Conservation (phyloP, 2,329 filamentous ascomycete genomes). For the Pyricularia pennisetigena region DNA sequence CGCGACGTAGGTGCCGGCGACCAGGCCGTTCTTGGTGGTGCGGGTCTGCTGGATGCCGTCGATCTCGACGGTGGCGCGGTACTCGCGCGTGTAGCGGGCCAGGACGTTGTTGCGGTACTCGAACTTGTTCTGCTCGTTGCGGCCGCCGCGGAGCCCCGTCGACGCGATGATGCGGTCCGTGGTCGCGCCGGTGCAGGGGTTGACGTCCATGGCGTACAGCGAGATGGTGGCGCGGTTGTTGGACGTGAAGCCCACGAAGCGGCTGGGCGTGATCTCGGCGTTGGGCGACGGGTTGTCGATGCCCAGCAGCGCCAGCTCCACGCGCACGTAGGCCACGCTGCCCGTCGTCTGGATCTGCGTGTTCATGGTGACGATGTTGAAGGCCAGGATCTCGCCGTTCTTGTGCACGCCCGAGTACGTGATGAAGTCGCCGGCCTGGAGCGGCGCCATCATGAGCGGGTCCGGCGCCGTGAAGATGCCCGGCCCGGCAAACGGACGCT, state of each 20-base stretch:
- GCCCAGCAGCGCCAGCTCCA: constrained; percentile 23
- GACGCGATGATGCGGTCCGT: constrained; percentile 23
- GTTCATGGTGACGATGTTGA: constrained; percentile 25
- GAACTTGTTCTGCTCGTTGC: constrained; percentile 25
- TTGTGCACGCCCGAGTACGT: constrained; percentile 21
- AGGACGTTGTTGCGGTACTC: constrained; percentile 23
- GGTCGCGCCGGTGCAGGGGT: constrained; percentile 24
- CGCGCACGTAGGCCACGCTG: constrained; percentile 22
- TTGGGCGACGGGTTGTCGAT: constrained; percentile 24
- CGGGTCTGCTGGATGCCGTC: constrained; percentile 19
- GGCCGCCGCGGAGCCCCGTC: constrained; percentile 19
- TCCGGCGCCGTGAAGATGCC: constrained; percentile 24
- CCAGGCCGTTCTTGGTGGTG: constrained; percentile 22
- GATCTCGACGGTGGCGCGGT: constrained; percentile 21
- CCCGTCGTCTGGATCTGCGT: constrained; percentile 23
- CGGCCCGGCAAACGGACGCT: constrained; percentile 21
- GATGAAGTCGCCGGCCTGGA: constrained; percentile 25
- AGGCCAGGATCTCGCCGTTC: constrained; percentile 22
- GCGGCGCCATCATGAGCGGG: constrained; percentile 24
- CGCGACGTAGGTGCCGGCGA: constrained; percentile 23
- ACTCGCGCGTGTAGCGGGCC: constrained; percentile 23
- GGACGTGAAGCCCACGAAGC: constrained; percentile 24
- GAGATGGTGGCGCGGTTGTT: constrained; percentile 21
- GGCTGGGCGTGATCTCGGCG: constrained; percentile 23
- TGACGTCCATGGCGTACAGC: constrained; percentile 24